Percentiles rank a stretch among this genome's conserved stretches.
These are phyloP conservation scores for Thyridium curvatum DNA, from an alignment of 2,329 filamentous ascomycete species.

Conservation along the genomic window DNA sequence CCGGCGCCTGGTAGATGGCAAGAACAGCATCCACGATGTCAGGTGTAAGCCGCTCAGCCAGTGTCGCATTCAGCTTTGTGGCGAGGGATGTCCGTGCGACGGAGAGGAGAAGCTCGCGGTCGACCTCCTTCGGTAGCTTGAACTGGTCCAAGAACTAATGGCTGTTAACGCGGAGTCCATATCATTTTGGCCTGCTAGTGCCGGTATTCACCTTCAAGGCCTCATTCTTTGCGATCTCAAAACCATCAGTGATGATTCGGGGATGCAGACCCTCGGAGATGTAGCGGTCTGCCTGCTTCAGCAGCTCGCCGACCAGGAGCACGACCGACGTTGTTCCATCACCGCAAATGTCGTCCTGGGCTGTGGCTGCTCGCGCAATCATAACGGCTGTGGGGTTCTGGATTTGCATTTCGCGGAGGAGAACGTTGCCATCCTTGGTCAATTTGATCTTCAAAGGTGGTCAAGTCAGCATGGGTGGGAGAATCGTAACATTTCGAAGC, in stretches of 20 bases:
- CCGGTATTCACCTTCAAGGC: slow-evolving; percentile 63
- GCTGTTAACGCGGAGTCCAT: no score
- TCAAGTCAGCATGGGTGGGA: slow-evolving; percentile 11
- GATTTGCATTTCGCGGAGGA: slow-evolving; percentile 79
- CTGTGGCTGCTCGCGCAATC: slow-evolving; percentile 79
- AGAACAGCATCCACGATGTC: slow-evolving; percentile 96
- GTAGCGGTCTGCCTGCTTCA: slow-evolving; percentile 96
- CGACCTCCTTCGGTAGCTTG: slow-evolving; percentile 82
- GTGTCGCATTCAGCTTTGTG: slow-evolving; percentile 85
- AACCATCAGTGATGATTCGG: slow-evolving; percentile 93
- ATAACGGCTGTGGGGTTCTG: slow-evolving; percentile 95
- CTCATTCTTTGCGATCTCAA: slow-evolving; percentile 93
- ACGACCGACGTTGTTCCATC: slow-evolving; percentile 98
- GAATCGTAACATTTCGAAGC: slow-evolving; percentile 10
- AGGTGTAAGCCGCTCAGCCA: slow-evolving; percentile 87
- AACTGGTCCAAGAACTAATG: slow-evolving; percentile 83
- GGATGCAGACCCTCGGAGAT: slow-evolving; percentile 97
- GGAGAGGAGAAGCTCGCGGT: slow-evolving; percentile 87
- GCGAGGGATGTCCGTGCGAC: slow-evolving; percentile 92
- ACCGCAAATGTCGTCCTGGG: slow-evolving; percentile 96
- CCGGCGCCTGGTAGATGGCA: slow-evolving; percentile 81
- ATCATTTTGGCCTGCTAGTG: neutral
- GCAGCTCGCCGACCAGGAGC: slow-evolving; percentile 85
- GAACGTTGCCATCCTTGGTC: slow-evolving; percentile 96
- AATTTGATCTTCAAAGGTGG: slow-evolving; percentile 72